A percentile compares a stretch with the other conserved stretches of the same genome.
phyloP scores from a whole-genome alignment of 78 protist species.

The Trichosphaerium sp. region DNA sequence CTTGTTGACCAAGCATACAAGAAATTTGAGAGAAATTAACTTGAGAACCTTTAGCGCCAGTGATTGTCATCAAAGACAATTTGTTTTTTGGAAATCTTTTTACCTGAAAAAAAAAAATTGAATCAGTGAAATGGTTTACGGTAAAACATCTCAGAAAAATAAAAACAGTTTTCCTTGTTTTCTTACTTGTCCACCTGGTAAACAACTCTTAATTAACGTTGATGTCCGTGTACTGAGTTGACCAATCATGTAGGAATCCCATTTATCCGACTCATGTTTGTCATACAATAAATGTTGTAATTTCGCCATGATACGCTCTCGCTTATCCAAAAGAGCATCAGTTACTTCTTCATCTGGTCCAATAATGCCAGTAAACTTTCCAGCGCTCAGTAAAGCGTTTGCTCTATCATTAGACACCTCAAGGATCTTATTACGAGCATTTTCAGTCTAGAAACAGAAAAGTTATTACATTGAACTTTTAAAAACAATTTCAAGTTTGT shows the following conservation, averaged over 20 bases:
- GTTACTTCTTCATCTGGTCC: conserved; percentile 41
- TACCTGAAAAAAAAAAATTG: not conserved
- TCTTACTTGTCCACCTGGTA: conserved; percentile 75
- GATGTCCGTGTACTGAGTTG: conserved; percentile 49
- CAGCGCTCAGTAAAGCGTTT: not conserved
- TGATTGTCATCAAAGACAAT: conserved; percentile 81
- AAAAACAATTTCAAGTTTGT: not conserved
- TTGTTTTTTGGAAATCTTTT: conserved; percentile 87
- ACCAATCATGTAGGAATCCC: conserved; percentile 44
- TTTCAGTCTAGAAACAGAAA: not conserved
- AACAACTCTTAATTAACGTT: conserved; percentile 47
- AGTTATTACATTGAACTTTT: not conserved
- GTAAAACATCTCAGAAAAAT: not conserved
- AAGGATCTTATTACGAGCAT: not conserved
- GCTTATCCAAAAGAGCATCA: too few relatives aligned
- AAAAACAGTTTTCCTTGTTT: not conserved
- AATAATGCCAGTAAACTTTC: conserved; percentile 11
- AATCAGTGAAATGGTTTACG: not conserved
- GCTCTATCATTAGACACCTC: not conserved
- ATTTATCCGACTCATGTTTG: not conserved
- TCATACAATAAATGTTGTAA: not conserved
- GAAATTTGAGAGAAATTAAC: conserved; percentile 96
- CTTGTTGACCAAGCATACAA: conserved; percentile 91
- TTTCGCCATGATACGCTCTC: not conserved
- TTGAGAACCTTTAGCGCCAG: conserved; percentile 96